Evolutionary conservation across 345 rosid species (phyloP).

Genomic region (Acer saccharum): DNA sequence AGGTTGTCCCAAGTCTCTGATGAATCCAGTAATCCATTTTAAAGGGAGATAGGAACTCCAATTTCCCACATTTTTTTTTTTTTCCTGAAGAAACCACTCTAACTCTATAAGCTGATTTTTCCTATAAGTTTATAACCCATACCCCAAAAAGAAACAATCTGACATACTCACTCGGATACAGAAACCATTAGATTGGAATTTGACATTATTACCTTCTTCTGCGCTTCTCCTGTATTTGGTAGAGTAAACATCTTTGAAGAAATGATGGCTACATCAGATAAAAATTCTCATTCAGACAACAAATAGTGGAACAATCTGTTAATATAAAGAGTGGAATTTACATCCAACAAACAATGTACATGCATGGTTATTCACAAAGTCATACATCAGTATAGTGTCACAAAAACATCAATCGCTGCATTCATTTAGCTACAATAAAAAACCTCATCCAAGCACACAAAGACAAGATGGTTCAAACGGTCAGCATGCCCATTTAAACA

Average conservation of each 20-base stretch:
- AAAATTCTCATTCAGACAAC: not conserved
- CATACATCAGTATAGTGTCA: not conserved
- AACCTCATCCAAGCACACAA: slow-evolving; percentile 9
- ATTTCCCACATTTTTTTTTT: not conserved
- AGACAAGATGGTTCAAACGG: slow-evolving; percentile 1
- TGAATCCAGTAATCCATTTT: not conserved
- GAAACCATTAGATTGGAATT: not conserved
- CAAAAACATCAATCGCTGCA: not conserved
- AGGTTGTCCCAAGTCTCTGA: not conserved
- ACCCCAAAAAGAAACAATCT: not conserved
- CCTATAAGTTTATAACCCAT: not conserved
- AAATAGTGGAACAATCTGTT: not conserved
- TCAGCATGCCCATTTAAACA: slow-evolving; percentile 1
- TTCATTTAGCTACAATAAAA: not conserved
- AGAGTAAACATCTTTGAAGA: slow-evolving; percentile 84
- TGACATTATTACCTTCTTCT: slow-evolving; percentile 57
- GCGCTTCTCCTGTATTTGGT: slow-evolving; percentile 84
- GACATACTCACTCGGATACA: not conserved
- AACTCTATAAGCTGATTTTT: slow-evolving; percentile 3
- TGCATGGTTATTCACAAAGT: not conserved
- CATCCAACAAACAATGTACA: not conserved
- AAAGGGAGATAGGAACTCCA: not conserved
- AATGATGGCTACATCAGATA: slow-evolving; percentile 64
- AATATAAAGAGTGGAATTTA: not conserved
- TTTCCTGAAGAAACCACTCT: not conserved